These are phyloP conservation scores for Xylariales sp. DNA, from an alignment of 2,329 filamentous ascomycete species.

Conservation along the genomic window DNA sequence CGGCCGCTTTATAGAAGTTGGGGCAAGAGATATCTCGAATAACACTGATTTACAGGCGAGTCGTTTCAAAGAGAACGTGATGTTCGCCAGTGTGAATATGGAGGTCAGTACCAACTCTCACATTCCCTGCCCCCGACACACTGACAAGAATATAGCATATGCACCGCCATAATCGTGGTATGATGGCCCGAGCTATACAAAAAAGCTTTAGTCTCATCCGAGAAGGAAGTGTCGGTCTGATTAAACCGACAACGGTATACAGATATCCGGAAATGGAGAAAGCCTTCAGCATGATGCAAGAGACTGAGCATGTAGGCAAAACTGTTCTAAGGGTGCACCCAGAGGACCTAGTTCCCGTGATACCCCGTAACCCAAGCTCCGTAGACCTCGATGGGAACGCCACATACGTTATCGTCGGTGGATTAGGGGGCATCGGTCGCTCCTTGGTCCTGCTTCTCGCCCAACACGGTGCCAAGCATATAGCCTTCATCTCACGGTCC, in stretches of 20 bases:
- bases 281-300: conserved; percentile 54
- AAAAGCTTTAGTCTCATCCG: conserved; percentile 16
- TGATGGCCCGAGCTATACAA: conserved; percentile 3
- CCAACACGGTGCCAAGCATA: conserved; percentile 46
- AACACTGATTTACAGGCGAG: conserved; percentile 52
- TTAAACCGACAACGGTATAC: conserved; percentile 32
- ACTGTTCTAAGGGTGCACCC: conserved; percentile 44
- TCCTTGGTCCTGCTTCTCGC: conserved; percentile 45
- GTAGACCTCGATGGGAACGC: conserved; percentile 35
- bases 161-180: neutral
- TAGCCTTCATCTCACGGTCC: conserved; percentile 47
- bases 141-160: neutral
- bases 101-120: neutral
- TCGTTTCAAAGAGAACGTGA: conserved; percentile 46
- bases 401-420: conserved; percentile 51
- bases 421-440: conserved; percentile 49
- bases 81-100: conserved; percentile 33
- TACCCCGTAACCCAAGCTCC: conserved; percentile 3
- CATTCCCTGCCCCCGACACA: neutral
- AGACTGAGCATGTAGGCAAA: conserved; percentile 54
- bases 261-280: conserved; percentile 46
- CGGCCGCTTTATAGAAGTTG: conserved; percentile 51
- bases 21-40: conserved; percentile 47
- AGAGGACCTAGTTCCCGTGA: conserved; percentile 9
- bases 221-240: conserved; percentile 11